Evolutionary conservation across 352 stramenopile genomes (phyloP).

Genomic region (Globisporangium alternatum): DNA sequence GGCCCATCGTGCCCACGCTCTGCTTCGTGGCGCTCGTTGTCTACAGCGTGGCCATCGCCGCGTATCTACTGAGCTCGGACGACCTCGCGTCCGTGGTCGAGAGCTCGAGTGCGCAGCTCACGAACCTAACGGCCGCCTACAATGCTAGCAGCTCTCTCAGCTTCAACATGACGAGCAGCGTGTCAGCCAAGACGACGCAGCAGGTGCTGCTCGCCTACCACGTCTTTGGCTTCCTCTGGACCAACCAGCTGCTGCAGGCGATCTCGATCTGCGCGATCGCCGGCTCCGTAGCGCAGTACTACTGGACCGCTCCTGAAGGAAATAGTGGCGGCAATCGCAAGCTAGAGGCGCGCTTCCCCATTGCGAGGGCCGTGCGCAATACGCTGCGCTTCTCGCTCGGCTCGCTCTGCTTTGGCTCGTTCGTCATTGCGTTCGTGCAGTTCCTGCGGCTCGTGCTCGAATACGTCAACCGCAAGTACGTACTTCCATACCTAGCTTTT

Average conservation of each 20-base stretch:
- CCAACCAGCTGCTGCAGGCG: constrained; percentile 93
- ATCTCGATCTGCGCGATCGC: constrained; percentile 94
- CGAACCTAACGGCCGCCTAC: constrained; percentile 34
- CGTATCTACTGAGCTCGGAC: constrained; percentile 58
- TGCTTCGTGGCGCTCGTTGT: constrained; percentile 54
- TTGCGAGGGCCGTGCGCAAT: constrained; percentile 53
- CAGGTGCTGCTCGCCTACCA: constrained; percentile 66
- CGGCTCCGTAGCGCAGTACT: constrained; percentile 89
- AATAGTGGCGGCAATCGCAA: constrained; percentile 31
- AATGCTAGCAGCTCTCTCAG: constrained; percentile 17
- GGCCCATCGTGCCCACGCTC: constrained; percentile 50
- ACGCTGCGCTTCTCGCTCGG: constrained; percentile 90
- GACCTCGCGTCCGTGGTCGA: constrained; percentile 35
- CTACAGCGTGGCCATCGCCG: constrained; percentile 53
- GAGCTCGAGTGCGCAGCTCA: constrained; percentile 23
- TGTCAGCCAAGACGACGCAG: constrained; percentile 44
- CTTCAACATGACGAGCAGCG: constrained; percentile 23
- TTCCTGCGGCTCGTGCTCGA: constrained; percentile 91
- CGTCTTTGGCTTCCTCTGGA: constrained; percentile 97
- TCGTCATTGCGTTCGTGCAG: constrained; percentile 97
- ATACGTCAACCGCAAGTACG: constrained; percentile 93
- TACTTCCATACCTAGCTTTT: constrained; percentile 14
- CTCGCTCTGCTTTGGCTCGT: constrained; percentile 95
- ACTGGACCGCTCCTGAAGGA: constrained; percentile 75
- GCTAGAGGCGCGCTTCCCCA: constrained; percentile 58